phyloP scores from a whole-genome alignment of 805 yeast genomes.

The Yamadazyma sp. region DNA sequence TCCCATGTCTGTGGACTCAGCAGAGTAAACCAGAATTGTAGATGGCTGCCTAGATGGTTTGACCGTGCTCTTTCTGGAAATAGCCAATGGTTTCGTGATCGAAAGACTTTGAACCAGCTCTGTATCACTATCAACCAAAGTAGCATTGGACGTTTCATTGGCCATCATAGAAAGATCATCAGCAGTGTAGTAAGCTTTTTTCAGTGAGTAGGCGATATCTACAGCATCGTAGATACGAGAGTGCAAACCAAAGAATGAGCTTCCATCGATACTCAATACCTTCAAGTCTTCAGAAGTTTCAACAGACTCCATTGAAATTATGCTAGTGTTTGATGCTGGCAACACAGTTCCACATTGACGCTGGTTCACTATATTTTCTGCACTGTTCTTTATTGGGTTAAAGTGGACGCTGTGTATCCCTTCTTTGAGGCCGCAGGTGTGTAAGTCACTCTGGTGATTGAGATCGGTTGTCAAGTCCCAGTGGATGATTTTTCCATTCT shows the following conservation, averaged over 20 bases:
- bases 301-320: conserved; percentile 46
- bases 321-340: conserved; percentile 56
- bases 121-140: conserved; percentile 16
- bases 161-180: conserved; percentile 27
- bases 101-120: conserved; percentile 12
- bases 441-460: conserved; percentile 14
- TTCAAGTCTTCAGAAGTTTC: conserved; percentile 30
- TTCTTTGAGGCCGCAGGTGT: conserved; percentile 44
- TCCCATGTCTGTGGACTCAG: neutral
- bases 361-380: conserved; percentile 29
- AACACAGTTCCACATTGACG: conserved; percentile 62
- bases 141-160: conserved; percentile 13
- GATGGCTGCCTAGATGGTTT: conserved; percentile 1
- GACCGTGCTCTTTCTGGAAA: conserved; percentile 9
- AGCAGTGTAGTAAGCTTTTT: conserved; percentile 29
- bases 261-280: conserved; percentile 53
- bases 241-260: conserved; percentile 59
- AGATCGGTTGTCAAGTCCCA: conserved; percentile 53
- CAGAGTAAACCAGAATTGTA: conserved; percentile 3
- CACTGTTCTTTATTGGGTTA: conserved; percentile 31
- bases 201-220: conserved; percentile 20
- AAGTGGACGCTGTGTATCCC: conserved; percentile 45
- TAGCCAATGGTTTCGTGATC: conserved; percentile 15
- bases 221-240: conserved; percentile 36
- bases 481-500: conserved; percentile 65